These are phyloP conservation scores for Erysimum cheiranthoides DNA, from an alignment of 345 rosid genomes.

Conservation along the genomic window DNA sequence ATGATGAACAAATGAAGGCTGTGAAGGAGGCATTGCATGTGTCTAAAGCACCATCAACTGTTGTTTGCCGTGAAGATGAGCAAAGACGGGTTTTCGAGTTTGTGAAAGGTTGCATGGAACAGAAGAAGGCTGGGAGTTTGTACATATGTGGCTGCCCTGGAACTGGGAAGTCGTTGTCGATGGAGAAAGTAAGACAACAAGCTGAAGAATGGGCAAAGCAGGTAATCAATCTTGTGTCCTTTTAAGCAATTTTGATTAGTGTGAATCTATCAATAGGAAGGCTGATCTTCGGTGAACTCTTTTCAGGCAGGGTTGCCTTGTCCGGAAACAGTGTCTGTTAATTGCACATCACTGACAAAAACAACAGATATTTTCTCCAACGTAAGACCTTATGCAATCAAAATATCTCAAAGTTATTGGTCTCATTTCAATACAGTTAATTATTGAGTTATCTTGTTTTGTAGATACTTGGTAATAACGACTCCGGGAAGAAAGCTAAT, in stretches of 20 bases:
- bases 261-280: neutral
- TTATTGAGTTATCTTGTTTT: slow-evolving; percentile 42
- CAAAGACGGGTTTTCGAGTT: slow-evolving; percentile 69
- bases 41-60: slow-evolving; percentile 63
- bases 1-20: slow-evolving; percentile 62
- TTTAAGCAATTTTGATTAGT: neutral
- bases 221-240: slow-evolving; percentile 44
- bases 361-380: slow-evolving; percentile 77
- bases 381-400: slow-evolving; percentile 46
- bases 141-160: slow-evolving; percentile 89
- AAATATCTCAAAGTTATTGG: neutral
- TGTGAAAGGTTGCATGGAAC: slow-evolving; percentile 62
- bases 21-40: slow-evolving; percentile 84
- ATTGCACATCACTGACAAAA: slow-evolving; percentile 75
- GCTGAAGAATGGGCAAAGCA: slow-evolving; percentile 67
- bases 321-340: slow-evolving; percentile 66
- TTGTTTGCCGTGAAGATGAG: slow-evolving; percentile 83
- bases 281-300: neutral
- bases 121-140: slow-evolving; percentile 77
- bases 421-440: neutral
- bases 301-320: slow-evolving; percentile 57
- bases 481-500: slow-evolving; percentile 47
- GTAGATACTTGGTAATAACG: slow-evolving; percentile 62
- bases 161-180: slow-evolving; percentile 84
- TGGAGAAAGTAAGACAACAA: slow-evolving; percentile 67